These are phyloP conservation scores for Penicillium cosmopolitanum DNA, from an alignment of 495 filamentous ascomycete species.

Conservation along the genomic window DNA sequence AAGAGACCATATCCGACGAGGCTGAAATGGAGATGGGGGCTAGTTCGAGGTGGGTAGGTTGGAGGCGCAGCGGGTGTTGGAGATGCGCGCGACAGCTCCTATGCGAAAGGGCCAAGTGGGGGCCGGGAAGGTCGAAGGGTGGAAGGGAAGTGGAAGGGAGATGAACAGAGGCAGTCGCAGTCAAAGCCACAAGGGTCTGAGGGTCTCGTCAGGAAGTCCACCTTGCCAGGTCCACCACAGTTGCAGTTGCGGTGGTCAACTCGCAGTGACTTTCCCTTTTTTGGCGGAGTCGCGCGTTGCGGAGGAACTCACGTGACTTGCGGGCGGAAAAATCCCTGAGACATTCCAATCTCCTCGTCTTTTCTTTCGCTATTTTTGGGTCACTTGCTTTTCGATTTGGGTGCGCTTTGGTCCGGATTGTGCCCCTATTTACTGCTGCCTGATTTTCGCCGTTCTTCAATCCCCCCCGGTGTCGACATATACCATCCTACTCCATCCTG, in stretches of 20 bases:
- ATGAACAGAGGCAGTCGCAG: too few species aligned
- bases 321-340: constrained; percentile 26
- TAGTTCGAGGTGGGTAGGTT: background rate
- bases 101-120: background rate
- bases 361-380: constrained; percentile 20
- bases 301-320: constrained; percentile 28
- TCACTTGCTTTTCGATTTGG: constrained; percentile 5
- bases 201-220: background rate
- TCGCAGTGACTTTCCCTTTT: constrained; percentile 8
- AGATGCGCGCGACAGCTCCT: constrained; percentile 12
- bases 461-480: constrained; percentile 1
- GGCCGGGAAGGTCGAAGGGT: background rate
- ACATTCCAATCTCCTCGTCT: constrained; percentile 18
- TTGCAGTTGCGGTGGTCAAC: too few species aligned
- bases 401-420: constrained; percentile 11
- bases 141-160: background rate
- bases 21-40: background rate
- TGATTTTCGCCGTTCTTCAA: background rate
- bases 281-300: constrained; percentile 23
- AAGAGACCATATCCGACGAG: constrained; percentile 15
- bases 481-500: constrained; percentile 5
- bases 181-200: too few species aligned
- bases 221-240: too few species aligned
- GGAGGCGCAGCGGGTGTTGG: constrained; percentile 1
- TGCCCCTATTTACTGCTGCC: background rate